These are phyloP conservation scores for Apodospora peruviana DNA, from an alignment of 495 filamentous ascomycete genomes.

Conservation along the genomic window DNA sequence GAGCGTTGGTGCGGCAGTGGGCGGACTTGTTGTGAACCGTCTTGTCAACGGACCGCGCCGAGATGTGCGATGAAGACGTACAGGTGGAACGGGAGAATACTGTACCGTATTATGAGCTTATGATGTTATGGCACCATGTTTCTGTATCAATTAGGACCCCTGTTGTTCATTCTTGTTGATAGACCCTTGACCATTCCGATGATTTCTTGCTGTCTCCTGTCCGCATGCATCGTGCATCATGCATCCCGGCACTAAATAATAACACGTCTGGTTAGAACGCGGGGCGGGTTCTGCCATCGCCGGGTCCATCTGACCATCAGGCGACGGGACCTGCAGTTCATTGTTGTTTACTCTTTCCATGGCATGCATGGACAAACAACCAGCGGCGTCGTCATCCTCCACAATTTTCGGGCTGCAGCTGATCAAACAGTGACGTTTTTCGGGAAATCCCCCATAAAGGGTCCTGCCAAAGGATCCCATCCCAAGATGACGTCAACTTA, in stretches of 20 bases:
- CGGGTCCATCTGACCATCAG: no score
- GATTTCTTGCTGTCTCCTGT: neutral
- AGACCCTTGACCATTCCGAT: neutral
- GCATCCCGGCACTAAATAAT: no score
- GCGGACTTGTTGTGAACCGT: constrained; percentile 24
- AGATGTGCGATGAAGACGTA: neutral
- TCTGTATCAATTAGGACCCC: neutral
- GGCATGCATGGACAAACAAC: no score
- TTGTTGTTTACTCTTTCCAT: neutral
- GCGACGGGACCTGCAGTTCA: neutral
- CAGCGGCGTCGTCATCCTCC: neutral
- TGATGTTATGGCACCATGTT: neutral
- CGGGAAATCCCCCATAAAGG: no score
- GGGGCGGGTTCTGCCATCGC: no score
- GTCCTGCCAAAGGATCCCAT: no score
- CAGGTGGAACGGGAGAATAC: neutral
- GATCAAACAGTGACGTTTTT: neutral
- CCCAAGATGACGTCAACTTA: no score
- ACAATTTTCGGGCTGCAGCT: neutral
- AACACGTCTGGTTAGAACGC: no score
- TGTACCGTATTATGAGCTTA: no score
- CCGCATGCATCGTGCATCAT: no score
- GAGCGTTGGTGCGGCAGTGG: constrained; percentile 14
- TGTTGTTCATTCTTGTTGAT: neutral
- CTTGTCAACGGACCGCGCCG: constrained; percentile 21